These are phyloP conservation scores for Cocos nucifera DNA, from an alignment of 176 grass and related monocot species.

Conservation along the genomic window DNA sequence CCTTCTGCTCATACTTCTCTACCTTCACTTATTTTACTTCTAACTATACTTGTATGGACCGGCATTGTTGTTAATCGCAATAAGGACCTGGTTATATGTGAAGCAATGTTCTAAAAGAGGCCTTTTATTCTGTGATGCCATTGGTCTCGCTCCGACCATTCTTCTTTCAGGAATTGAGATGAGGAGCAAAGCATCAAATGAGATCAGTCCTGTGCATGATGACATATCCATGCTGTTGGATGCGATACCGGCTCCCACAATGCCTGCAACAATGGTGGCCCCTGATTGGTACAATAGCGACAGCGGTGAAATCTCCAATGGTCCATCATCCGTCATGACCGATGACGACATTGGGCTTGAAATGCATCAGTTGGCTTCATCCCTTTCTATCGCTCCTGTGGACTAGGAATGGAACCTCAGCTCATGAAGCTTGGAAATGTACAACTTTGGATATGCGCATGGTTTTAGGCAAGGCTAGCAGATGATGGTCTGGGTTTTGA, in stretches of 20 bases:
- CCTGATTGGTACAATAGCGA: conserved; percentile 21
- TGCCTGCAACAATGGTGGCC: neutral
- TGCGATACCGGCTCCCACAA: conserved; percentile 1
- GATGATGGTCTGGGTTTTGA: too few relatives aligned
- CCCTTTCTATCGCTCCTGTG: neutral
- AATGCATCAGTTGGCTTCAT: conserved; percentile 1
- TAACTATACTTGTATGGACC: too few relatives aligned
- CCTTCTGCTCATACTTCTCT: too few relatives aligned
- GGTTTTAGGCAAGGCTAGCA: too few relatives aligned
- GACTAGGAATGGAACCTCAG: conserved; percentile 35
- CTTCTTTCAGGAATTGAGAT: conserved; percentile 20
- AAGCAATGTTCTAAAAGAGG: conserved; percentile 22
- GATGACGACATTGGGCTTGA: conserved; percentile 8
- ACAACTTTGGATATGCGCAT: too few relatives aligned
- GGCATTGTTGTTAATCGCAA: too few relatives aligned
- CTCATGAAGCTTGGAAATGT: conserved; percentile 25
- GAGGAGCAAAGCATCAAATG: neutral
- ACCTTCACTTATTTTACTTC: too few relatives aligned
- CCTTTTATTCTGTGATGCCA: conserved; percentile 7
- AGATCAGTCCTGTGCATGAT: neutral
- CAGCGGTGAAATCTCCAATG: conserved; percentile 1
- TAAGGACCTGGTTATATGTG: neutral
- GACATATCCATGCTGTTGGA: conserved; percentile 22
- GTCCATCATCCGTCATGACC: conserved; percentile 2
- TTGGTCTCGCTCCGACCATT: neutral